These are phyloP conservation scores for Lentinula detonsa DNA, from an alignment of 768 basidiomycete species.

Conservation along the genomic window DNA sequence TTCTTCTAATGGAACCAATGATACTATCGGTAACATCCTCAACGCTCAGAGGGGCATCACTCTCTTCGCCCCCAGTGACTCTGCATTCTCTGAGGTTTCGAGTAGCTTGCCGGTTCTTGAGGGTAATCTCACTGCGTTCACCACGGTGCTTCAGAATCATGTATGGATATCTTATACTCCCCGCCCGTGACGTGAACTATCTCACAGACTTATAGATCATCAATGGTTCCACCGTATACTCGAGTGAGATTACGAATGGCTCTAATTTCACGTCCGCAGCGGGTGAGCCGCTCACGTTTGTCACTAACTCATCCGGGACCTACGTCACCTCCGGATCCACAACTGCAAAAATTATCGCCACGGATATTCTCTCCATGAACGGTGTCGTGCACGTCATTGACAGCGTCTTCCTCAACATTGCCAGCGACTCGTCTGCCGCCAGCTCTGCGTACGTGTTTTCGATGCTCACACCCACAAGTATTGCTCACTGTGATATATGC, in stretches of 20 bases:
- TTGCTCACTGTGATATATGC: not conserved
- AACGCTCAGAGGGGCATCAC: constrained; percentile 49
- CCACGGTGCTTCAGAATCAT: constrained; percentile 50
- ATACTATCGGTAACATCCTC: constrained; percentile 28
- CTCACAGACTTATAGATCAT: constrained; percentile 36
- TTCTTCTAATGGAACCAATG: constrained; percentile 22
- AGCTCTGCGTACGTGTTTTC: constrained; percentile 42
- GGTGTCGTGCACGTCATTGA: constrained; percentile 67
- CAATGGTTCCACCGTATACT: constrained; percentile 66
- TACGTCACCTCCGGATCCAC: constrained; percentile 39
- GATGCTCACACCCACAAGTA: too few relatives aligned
- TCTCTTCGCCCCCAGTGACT: constrained; percentile 58
- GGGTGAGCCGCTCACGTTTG: constrained; percentile 48
- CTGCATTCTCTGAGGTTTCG: constrained; percentile 35
- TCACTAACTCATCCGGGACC: constrained; percentile 48
- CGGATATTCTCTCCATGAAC: constrained; percentile 58
- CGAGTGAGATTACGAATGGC: constrained; percentile 33
- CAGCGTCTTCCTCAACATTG: constrained; percentile 41
- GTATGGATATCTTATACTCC: constrained; percentile 28
- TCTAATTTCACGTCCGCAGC: constrained; percentile 44
- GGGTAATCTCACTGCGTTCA: constrained; percentile 41
- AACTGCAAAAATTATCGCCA: constrained; percentile 46
- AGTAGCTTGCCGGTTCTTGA: constrained; percentile 24
- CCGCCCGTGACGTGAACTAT: not conserved
- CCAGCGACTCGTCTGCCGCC: constrained; percentile 36